Conservation (phyloP, 2,329 filamentous ascomycete species). For the Aspergillus sergii region DNA sequence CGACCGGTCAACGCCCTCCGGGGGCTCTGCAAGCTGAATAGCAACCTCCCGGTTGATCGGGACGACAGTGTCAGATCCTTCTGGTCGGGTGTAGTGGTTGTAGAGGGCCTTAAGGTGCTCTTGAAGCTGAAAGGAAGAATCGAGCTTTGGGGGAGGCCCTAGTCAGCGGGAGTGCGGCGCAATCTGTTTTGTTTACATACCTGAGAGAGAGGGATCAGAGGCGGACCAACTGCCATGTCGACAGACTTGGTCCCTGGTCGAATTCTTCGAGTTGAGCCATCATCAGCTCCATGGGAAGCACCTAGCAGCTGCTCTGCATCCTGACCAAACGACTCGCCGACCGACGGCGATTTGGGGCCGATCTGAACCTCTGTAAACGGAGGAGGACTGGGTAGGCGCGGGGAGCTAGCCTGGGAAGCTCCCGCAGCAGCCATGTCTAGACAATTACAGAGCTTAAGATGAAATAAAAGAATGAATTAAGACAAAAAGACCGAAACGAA, state of each 20-base stretch:
- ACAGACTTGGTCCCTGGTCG: conserved; percentile 88
- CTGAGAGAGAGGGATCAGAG: conserved; percentile 81
- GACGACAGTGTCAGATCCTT: conserved; percentile 59
- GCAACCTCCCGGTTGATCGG: conserved; percentile 79
- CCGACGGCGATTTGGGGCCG: conserved; percentile 72
- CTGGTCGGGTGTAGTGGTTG: conserved; percentile 72
- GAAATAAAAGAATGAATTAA: conserved; percentile 8
- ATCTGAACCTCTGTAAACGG: conserved; percentile 94
- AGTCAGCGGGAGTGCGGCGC: conserved; percentile 10
- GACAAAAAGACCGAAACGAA: background rate
- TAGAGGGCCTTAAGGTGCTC: conserved; percentile 95
- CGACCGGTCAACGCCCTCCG: conserved; percentile 77
- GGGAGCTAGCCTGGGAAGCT: conserved; percentile 69
- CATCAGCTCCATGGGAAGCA: conserved; percentile 62
- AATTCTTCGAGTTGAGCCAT: conserved; percentile 79
- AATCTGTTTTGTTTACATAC: conserved; percentile 49
- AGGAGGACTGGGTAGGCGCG: conserved; percentile 90
- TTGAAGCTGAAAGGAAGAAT: conserved; percentile 95
- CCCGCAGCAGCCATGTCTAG: conserved; percentile 47
- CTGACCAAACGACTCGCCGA: conserved; percentile 62
- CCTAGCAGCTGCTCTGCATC: conserved; percentile 59
- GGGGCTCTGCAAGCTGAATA: conserved; percentile 74
- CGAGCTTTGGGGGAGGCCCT: conserved; percentile 63
- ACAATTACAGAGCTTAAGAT: conserved; percentile 15
- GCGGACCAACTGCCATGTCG: conserved; percentile 91